Base-by-base conservation (phyloP, 768 basidiomycete genomes). In the Crucibulum laeve region DNA sequence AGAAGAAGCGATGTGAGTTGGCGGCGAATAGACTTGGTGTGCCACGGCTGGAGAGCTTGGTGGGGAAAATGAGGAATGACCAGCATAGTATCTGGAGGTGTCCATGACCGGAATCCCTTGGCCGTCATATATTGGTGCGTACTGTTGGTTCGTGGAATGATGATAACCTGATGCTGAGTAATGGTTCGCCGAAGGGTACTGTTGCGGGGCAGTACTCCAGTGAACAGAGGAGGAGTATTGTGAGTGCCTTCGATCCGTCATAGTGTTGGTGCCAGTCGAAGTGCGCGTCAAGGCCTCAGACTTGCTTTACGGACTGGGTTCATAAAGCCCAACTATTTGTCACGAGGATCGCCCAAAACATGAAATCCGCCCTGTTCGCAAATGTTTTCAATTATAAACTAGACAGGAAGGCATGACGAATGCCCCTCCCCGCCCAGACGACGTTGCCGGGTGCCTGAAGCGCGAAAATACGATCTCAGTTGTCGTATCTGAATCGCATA, bases 181-280 rank as follows among this genome's bases (percentile, higher is more conserved):
- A 41, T 57, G 42, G 47, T 54, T 53, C 40, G 51, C 44, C 19
- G 49, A 40, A 40, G 60, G 53, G 50, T 66, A 65, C 44, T 64
- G 63, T 39, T 65, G 63, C 34, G 57, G 48, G 32, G 44, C 50
- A 34, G 50, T 47, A 48, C 52, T 63, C 69, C 71, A 74, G 33
- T 71, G 63, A 36, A 46, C 50, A 35, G 63, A 47, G 41, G 68
- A 51, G 52, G 53, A 45, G 52, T 60, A 60, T 54, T 72, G 64
- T 40, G 59, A 49, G 44, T 51, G 58, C 49, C 57, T 57, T 42
- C 58, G 51, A 51, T 64, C 54, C 39, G 57, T 47, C 61, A 66
- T 64, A 46, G 54, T 47, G 45, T 30, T 8, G 8, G n/a, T 8
- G 48, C 38, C 15, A 35, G 30, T 37, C 33, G 44, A 40, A 40